Evolutionary conservation across 2,329 filamentous ascomycete genomes (phyloP), one percentile per base, ranked within the genome.

Genomic region (Zasmidium angulare): DNA sequence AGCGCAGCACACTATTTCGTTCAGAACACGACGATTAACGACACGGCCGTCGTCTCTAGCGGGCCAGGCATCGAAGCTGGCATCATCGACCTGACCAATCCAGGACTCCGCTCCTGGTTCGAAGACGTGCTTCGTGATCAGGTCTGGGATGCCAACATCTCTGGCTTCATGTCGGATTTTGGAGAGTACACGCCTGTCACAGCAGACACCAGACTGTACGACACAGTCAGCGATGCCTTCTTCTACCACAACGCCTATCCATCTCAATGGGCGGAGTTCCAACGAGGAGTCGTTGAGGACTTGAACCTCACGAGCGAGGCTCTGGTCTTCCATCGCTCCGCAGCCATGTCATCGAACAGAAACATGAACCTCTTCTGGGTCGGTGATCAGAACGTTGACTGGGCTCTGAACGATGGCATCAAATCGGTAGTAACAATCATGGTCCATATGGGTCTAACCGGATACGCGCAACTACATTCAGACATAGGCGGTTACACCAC

Each of bases 331-430:
- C 73, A 76, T 53, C 71, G 73, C 12, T 74, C 72, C 1, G 71
- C 72, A 0, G 66, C 72, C 7, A 69, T 73, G 50, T 68, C 65
- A 1, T 66, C 72, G 0, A 71, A 72, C 53, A 65, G 67, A 12
- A 64, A 75, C 61, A 73, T 71, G 64, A 75, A 75, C 55, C 65
- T 76, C 7, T 76, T 75, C 69, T 76, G 74, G 74, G 72, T 70
- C 2, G 74, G 74, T 40, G 74, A 76, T 48, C 72, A 76, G 51
- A 68, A 75, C 48, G 71, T 72, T 19, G 65, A 71, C 48, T 72
- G 70, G 69, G 69, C 70, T 2, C 56, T 69, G 22, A 71, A 74
- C 31, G 74, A 76, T 46, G 73, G 74, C 7, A 71, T 75, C 56
- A 74, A 74, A 50, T 70, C 71, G 19, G 69, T 69, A 22, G 64